These are phyloP conservation scores for Alternaria rosae DNA, from an alignment of 2,329 filamentous ascomycete species.

Conservation along the genomic window DNA sequence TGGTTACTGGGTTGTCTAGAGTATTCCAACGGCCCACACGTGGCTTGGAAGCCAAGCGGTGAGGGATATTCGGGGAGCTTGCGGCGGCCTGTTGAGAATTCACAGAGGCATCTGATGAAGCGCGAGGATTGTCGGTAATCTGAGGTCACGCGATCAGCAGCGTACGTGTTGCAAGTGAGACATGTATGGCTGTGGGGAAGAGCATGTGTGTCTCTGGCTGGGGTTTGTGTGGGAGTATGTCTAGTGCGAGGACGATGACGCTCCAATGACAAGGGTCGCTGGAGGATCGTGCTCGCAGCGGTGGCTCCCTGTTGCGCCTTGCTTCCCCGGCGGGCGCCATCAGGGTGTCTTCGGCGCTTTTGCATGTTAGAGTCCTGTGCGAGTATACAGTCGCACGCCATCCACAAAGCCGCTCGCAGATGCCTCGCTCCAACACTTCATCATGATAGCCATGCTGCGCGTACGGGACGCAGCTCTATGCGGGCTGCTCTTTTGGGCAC, in stretches of 20 bases:
- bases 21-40: conserved; percentile 4
- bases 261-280: conserved; percentile 30
- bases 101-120: not conserved
- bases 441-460: conserved; percentile 29
- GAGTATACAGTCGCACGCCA: conserved; percentile 24
- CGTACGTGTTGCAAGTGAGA: not conserved
- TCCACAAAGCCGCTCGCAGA: conserved; percentile 3
- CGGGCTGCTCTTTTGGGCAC: conserved; percentile 37
- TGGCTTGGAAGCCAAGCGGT: conserved; percentile 1
- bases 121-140: not conserved
- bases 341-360: conserved; percentile 27
- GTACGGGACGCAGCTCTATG: conserved; percentile 34
- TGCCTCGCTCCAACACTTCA: not conserved
- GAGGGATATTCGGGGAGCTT: not conserved
- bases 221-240: conserved; percentile 6
- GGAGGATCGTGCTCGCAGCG: conserved; percentile 30
- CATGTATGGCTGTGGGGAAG: conserved; percentile 3
- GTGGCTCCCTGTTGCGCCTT: conserved; percentile 20
- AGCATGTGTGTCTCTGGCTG: conserved; percentile 5
- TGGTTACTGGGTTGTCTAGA: not conserved
- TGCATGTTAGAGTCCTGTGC: not conserved
- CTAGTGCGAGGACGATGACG: conserved; percentile 23
- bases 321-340: conserved; percentile 21
- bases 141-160: conserved; percentile 1
- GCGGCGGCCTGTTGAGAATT: not conserved